A percentile compares a stretch with the other conserved stretches of the same genome.
Evolutionary conservation across 2,329 filamentous ascomycete species (phyloP).

Genomic region (Paraphaeosphaeria minitans): DNA sequence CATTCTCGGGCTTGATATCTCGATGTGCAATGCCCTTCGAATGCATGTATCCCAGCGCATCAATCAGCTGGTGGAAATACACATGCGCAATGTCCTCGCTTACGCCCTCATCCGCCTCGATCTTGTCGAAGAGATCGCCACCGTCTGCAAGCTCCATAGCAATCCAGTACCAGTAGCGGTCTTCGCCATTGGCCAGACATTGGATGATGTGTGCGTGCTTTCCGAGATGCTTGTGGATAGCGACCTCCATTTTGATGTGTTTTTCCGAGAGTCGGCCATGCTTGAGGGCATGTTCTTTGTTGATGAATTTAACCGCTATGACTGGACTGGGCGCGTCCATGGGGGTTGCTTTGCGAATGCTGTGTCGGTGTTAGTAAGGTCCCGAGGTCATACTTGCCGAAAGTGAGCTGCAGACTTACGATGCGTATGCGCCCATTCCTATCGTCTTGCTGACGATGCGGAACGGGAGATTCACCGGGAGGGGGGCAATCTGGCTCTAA

Average conservation of each 20-base stretch:
- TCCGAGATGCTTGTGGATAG: slow-evolving; percentile 84
- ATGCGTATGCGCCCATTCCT: slow-evolving; percentile 94
- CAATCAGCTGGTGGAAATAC: slow-evolving; percentile 91
- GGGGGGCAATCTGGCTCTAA: slow-evolving; percentile 85
- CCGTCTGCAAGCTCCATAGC: slow-evolving; percentile 97
- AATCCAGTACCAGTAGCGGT: slow-evolving; percentile 90
- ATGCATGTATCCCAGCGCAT: slow-evolving; percentile 93
- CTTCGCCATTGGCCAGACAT: slow-evolving; percentile 87
- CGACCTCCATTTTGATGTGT: slow-evolving; percentile 90
- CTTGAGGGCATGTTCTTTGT: slow-evolving; percentile 91
- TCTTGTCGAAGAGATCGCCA: slow-evolving; percentile 98
- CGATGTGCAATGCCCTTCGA: slow-evolving; percentile 93
- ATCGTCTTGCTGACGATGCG: slow-evolving; percentile 96
- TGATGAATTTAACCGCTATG: slow-evolving; percentile 98
- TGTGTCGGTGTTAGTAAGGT: slow-evolving; percentile 10
- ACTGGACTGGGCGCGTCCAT: slow-evolving; percentile 71
- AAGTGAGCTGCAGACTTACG: slow-evolving; percentile 61
- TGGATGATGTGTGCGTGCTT: slow-evolving; percentile 93
- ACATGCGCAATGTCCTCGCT: slow-evolving; percentile 92
- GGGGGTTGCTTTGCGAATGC: slow-evolving; percentile 92
- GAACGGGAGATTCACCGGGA: slow-evolving; percentile 86
- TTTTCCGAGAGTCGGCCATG: slow-evolving; percentile 87
- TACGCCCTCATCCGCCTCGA: slow-evolving; percentile 96
- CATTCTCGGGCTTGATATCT: slow-evolving; percentile 80
- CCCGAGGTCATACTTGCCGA: neutral